phyloP scores from a whole-genome alignment of 768 basidiomycete genomes.

The Tulasnella calospora region DNA sequence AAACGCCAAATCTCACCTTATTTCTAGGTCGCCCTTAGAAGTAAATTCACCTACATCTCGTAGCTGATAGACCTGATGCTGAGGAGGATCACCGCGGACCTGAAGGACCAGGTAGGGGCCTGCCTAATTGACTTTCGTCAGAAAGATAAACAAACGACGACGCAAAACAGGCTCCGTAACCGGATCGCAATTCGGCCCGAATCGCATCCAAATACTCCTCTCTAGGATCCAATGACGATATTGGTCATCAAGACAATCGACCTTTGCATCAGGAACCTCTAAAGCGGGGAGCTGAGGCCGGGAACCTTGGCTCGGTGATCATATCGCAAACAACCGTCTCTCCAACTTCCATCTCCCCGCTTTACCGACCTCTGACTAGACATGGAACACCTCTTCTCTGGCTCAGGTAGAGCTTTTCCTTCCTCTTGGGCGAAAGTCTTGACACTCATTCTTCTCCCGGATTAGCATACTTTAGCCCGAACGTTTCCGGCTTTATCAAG shows the following conservation, averaged over 20 bases:
- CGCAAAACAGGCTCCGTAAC: background rate
- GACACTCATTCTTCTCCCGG: background rate
- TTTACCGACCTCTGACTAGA: background rate
- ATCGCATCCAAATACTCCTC: too few relatives aligned
- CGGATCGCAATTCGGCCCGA: too few relatives aligned
- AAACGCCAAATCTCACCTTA: background rate
- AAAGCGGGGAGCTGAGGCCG: background rate
- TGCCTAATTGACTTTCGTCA: background rate
- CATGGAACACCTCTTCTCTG: background rate
- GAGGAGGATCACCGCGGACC: background rate
- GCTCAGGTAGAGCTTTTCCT: background rate
- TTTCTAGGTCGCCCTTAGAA: background rate
- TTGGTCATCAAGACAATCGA: too few relatives aligned
- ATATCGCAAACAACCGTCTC: background rate
- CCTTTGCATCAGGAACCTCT: too few relatives aligned
- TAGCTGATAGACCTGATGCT: background rate
- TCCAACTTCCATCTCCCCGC: background rate
- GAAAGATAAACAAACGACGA: background rate
- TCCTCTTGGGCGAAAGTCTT: background rate
- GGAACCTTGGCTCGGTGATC: background rate
- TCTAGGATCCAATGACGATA: too few relatives aligned
- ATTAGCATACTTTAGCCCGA: conserved; percentile 15
- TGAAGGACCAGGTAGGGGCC: background rate
- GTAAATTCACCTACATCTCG: background rate
- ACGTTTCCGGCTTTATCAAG: conserved; percentile 2